phyloP scores from a whole-genome alignment of 2,329 filamentous ascomycete genomes.

The Sclerotinia sclerotiorum region DNA sequence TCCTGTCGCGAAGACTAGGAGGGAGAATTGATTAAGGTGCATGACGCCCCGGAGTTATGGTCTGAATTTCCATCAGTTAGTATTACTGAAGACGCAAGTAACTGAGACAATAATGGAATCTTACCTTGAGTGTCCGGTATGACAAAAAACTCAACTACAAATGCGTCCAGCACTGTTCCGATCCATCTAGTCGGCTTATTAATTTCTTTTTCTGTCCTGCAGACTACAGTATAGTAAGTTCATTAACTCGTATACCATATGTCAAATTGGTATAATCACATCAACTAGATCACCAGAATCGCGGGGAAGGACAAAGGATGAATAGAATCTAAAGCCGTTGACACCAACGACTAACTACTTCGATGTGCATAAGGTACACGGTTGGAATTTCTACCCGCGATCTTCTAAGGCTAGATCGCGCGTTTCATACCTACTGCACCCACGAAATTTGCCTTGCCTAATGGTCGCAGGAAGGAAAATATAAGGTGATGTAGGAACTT shows the following conservation, averaged over 20 bases:
- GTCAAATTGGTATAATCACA: neutral
- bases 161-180: conserved; percentile 5
- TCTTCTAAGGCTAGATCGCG: neutral
- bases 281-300: neutral
- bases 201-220: conserved; percentile 12
- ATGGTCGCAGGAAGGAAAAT: neutral
- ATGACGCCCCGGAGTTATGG: conserved; percentile 3
- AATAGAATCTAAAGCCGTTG: neutral
- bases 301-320: conserved; percentile 8
- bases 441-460: neutral
- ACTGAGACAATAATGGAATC: neutral
- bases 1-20: conserved; percentile 16
- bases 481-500: conserved; percentile 9
- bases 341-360: neutral
- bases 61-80: neutral
- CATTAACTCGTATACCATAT: neutral
- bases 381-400: neutral
- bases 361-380: conserved; percentile 7
- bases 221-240: neutral
- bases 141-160: neutral
- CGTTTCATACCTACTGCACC: conserved; percentile 3
- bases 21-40: conserved; percentile 4
- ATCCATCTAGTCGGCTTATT: conserved; percentile 1
- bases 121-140: neutral
- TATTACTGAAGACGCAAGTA: neutral